Percentiles rank a stretch among this genome's conserved stretches.
phyloP scores from a whole-genome alignment of 2,329 filamentous ascomycete genomes.

The Alternaria panax region DNA sequence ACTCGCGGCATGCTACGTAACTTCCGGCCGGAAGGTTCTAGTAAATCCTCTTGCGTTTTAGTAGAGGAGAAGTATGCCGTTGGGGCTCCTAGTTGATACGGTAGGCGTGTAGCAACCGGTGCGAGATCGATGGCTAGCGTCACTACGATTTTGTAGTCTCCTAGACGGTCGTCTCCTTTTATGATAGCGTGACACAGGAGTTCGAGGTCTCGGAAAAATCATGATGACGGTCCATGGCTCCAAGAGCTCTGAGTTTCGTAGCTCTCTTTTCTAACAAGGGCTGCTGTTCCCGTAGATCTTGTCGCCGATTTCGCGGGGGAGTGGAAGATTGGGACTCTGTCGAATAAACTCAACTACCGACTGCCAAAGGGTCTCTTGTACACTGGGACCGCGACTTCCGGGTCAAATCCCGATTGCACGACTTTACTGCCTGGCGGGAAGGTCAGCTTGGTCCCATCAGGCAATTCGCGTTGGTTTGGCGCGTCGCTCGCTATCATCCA shows the following conservation, averaged over 20 bases:
- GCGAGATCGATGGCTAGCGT: background rate
- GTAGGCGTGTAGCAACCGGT: background rate
- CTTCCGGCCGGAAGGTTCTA: background rate
- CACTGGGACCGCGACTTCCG: constrained; percentile 1
- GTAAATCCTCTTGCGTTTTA: background rate
- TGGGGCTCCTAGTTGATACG: background rate
- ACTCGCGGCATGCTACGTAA: background rate
- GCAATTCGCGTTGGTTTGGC: background rate
- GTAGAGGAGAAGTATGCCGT: background rate
- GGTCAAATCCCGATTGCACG: constrained; percentile 13
- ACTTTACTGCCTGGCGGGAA: constrained; percentile 15
- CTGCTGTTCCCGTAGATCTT: background rate
- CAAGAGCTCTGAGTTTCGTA: accelerated
- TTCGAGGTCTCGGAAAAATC: no score
- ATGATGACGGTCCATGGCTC: no score
- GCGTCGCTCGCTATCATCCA: constrained; percentile 12
- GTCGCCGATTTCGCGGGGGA: background rate
- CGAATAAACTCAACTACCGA: background rate
- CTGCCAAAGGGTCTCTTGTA: constrained; percentile 9
- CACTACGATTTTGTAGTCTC: no score
- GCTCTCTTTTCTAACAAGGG: no score
- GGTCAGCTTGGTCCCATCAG: constrained; percentile 1
- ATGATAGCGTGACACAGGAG: no score
- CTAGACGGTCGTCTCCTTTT: no score
- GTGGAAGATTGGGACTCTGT: background rate